Evolutionary conservation across 768 basidiomycete genomes (phyloP), one percentile per base, ranked within the genome.

Genomic region (Lactarius pseudohatsudake): DNA sequence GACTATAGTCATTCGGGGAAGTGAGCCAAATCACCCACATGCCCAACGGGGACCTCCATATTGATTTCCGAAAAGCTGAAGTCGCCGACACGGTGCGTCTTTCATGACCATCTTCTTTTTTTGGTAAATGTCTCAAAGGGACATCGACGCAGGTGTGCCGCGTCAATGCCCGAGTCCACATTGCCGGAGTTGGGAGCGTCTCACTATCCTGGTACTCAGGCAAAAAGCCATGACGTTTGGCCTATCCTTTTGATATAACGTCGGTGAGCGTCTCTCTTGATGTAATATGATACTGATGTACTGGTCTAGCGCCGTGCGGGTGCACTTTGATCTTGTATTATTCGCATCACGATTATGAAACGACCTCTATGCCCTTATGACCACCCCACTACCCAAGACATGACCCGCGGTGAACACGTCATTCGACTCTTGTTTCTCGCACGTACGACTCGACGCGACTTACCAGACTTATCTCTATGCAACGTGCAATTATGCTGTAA

Each of bases 1-100:
- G 10, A 55, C 18, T 54, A 62, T 67, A 64, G 71, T 65, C 67
- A 16, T 92, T 92, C 76, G 91, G 91, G 50, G 89, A 90, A 76
- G 76, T 92, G 13, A 86, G 83, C 70, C 85, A 86, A 69, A 90
- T 92, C 72, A 83, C 80, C 43, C 80, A 90, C 59, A 85, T 88
- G 81, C 86, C 87, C 59, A 91, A 90, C 69, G 88, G 88, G 54
- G 90, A 92, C 75, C 76, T 92, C n/a, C 86, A 90, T 71, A 81
- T 92, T 58, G 85, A 88, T 72, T 92, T 91, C 72, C 82, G 85
- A 57, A 85, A 84, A 61, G 81, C 87, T 59, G 90, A 92, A 65
- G 90, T 92, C 11, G 91, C 91, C 26, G 91, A 92, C 69, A 92
- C 88, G 8, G 91, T 91, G 73, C 32, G 87, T 80, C 59, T 59